Conservation (phyloP, 2,329 filamentous ascomycete genomes). For the Phaeosphaeria sp. region DNA sequence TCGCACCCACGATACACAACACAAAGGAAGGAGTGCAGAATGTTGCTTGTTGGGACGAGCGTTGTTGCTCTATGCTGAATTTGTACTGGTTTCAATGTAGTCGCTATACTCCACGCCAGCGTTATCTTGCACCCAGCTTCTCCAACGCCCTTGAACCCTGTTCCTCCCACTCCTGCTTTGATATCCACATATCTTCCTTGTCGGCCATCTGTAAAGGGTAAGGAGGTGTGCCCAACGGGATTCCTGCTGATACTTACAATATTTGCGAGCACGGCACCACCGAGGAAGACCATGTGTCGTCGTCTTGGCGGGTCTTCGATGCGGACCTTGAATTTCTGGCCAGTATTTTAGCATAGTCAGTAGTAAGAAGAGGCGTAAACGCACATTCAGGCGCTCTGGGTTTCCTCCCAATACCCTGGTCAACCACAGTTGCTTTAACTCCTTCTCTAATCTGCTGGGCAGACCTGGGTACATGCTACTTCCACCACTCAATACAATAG, state of each 20-base stretch:
- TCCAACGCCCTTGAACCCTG: constrained; percentile 83
- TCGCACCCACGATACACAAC: neutral
- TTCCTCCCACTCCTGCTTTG: constrained; percentile 96
- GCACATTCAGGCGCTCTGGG: constrained; percentile 81
- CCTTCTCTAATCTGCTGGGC: constrained; percentile 94
- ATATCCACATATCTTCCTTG: constrained; percentile 99
- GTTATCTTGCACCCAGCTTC: constrained; percentile 86
- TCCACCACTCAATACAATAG: constrained; percentile 93
- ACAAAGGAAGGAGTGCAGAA: constrained; percentile 4
- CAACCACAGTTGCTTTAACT: constrained; percentile 98
- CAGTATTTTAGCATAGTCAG: constrained; percentile 23
- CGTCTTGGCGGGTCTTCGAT: constrained; percentile 97
- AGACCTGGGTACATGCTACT: constrained; percentile 99
- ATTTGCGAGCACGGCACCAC: constrained; percentile 94
- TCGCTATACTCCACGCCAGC: constrained; percentile 12
- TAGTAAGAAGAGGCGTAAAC: constrained; percentile 29
- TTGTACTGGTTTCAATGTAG: constrained; percentile 13
- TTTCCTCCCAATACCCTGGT: constrained; percentile 89
- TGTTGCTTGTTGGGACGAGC: neutral
- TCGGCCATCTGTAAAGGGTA: constrained; percentile 76
- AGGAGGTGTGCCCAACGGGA: constrained; percentile 6
- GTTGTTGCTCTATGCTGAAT: constrained; percentile 5
- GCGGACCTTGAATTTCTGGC: constrained; percentile 95
- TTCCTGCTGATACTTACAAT: constrained; percentile 63
- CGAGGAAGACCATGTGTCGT: constrained; percentile 99